A percentile compares a stretch with the other conserved stretches of the same genome.
Conservation (phyloP, 2,329 filamentous ascomycete genomes). For the Beauveria sp. region DNA sequence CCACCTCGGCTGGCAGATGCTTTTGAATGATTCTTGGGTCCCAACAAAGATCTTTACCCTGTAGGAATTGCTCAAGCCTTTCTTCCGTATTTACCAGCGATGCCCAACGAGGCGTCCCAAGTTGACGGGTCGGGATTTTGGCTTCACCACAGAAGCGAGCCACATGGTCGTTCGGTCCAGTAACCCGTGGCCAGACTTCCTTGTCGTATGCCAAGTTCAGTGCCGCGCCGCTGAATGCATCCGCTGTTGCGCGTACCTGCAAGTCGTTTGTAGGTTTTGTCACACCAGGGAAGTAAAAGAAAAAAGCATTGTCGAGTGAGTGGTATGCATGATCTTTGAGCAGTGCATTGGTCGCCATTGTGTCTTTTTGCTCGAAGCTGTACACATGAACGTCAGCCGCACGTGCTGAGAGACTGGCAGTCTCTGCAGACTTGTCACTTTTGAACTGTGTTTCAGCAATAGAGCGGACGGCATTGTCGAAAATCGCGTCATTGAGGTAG, state of each 20-base stretch:
- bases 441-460: not conserved
- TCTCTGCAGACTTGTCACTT: not conserved
- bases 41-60: not conserved
- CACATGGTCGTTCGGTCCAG: not conserved
- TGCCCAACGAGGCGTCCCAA: not conserved
- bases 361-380: not conserved
- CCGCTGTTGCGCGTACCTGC: not conserved
- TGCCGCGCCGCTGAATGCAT: not conserved
- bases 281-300: not conserved
- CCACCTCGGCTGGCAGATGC: not conserved
- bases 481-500: not conserved
- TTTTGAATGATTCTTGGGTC: not conserved
- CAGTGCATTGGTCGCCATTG: not conserved
- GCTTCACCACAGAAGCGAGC: not conserved
- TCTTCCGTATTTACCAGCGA: not conserved
- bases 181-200: not conserved
- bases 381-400: not conserved
- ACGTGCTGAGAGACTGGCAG: not conserved
- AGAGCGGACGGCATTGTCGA: not conserved
- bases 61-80: not conserved
- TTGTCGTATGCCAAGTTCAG: not conserved
- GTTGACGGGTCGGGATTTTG: not conserved
- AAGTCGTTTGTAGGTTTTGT: not conserved
- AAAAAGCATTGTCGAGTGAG: not conserved
- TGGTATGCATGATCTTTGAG: not conserved